Base-by-base conservation (phyloP, 768 basidiomycete genomes). In the Termitomyces sp. region DNA sequence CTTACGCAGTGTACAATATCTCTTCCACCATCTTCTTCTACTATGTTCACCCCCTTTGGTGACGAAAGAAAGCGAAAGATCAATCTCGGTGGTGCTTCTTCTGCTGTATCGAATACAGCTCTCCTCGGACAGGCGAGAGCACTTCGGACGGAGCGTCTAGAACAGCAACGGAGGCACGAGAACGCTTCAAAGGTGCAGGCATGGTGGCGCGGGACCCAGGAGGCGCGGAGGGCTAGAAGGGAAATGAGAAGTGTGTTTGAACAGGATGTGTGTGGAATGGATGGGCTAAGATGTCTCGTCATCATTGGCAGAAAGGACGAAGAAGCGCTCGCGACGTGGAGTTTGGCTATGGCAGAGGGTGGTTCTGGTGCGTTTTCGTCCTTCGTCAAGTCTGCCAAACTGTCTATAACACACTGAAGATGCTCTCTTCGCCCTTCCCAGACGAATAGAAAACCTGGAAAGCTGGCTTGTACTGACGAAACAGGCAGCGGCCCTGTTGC, bases 41-140 rank as follows among this genome's bases (percentile, higher is more conserved):
- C 33, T 16, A 50, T 50, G 35, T 51, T 36, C 35, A 35, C 35
- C 9, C 35, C 35, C 10, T 57, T 57, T n/a, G 22, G 48, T 22
- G 60, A 61, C 22, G 57, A 61, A 20, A 71, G 73, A 45, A 77
- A 83, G 55, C 80, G 86, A 45, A 77, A 80, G 63, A 92, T 92
- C 62, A 92, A 92, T 67, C 79, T 92, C 20, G 91, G 91, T 16
- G 91, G 91, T 2, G 69, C 80, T 1, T 78, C 76, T 0, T 68
- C 79, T 20, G 77, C 76, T 2, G 65, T 82, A 6, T 79, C 82
- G 0, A 80, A 85, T 43, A 70, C 78, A 14, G 72, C 79, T 36
- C 79, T 93, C 65, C 73, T 92, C 49, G 77, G 81, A 63, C 76
- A 80, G 53, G 90, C 86, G 20, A 86, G 82, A 62, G 78, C 78